Evolutionary conservation across 2,329 filamentous ascomycete species (phyloP).

Genomic region (Talaromyces sp.): DNA sequence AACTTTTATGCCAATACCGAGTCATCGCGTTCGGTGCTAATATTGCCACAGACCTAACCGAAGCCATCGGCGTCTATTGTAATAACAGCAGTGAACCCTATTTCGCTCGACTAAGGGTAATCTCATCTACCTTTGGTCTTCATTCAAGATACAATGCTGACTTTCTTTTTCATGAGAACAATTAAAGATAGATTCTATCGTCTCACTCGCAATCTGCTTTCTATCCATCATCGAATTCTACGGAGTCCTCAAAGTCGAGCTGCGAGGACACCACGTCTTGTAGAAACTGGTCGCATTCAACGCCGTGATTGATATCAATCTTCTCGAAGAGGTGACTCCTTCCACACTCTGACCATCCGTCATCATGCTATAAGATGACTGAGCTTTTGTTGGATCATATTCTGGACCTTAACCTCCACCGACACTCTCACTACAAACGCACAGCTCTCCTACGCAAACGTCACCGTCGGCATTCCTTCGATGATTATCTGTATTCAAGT

Average conservation of each 20-base stretch:
- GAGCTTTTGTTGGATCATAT: neutral
- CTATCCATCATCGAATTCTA: neutral
- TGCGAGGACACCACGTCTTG: neutral
- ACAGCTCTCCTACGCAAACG: slow-evolving; percentile 14
- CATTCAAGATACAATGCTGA: neutral
- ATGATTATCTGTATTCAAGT: slow-evolving; percentile 31
- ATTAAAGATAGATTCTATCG: neutral
- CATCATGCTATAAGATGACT: neutral
- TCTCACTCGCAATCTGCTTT: neutral
- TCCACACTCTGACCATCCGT: neutral
- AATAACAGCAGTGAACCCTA: neutral
- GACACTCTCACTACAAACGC: neutral
- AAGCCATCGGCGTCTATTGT: neutral
- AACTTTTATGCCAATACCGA: neutral
- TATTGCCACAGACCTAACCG: neutral
- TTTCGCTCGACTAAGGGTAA: neutral
- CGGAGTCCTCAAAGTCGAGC: neutral
- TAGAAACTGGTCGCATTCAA: neutral
- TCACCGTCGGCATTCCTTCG: slow-evolving; percentile 28
- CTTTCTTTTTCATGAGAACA: neutral
- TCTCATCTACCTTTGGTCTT: neutral
- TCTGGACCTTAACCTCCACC: neutral
- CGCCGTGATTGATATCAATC: neutral
- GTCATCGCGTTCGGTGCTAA: neutral
- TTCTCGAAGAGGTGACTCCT: neutral